These are phyloP conservation scores for Eucalyptus dawsonii DNA, from an alignment of 345 rosid species.

Conservation along the genomic window DNA sequence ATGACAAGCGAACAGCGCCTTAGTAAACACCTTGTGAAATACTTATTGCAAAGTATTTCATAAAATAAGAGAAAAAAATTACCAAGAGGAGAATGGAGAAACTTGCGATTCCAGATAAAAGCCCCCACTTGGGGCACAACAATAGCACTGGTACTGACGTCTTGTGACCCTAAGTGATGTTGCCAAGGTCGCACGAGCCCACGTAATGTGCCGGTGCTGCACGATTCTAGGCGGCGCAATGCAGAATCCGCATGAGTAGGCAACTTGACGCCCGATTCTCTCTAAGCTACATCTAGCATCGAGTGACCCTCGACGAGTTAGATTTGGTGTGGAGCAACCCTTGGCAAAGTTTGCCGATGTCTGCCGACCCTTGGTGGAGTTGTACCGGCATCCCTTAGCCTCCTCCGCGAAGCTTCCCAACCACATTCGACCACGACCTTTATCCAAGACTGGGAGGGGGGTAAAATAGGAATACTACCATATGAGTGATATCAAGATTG, in stretches of 20 bases:
- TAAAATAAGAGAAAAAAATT: too few relatives aligned
- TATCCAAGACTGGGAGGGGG: background rate
- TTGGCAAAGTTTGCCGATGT: background rate
- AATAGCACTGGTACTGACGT: too few relatives aligned
- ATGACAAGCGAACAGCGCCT: too few relatives aligned
- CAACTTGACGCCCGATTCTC: too few relatives aligned
- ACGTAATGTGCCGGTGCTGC: too few relatives aligned
- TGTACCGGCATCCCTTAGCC: background rate
- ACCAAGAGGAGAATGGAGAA: too few relatives aligned
- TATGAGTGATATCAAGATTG: background rate
- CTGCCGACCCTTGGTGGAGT: background rate
- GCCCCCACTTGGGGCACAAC: rapidly evolving
- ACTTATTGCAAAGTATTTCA: too few relatives aligned
- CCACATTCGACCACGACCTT: background rate
- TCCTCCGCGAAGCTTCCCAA: background rate
- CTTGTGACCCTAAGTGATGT: too few relatives aligned
- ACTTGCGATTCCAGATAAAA: too few relatives aligned
- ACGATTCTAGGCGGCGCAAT: too few relatives aligned
- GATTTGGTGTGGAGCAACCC: background rate
- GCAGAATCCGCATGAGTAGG: too few relatives aligned
- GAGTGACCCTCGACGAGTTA: background rate
- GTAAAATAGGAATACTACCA: background rate
- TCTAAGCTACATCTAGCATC: background rate
- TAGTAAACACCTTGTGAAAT: too few relatives aligned
- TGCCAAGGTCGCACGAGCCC: background rate